Conservation (phyloP, 2,329 filamentous ascomycete species). For the Trichoderma atroviride region DNA sequence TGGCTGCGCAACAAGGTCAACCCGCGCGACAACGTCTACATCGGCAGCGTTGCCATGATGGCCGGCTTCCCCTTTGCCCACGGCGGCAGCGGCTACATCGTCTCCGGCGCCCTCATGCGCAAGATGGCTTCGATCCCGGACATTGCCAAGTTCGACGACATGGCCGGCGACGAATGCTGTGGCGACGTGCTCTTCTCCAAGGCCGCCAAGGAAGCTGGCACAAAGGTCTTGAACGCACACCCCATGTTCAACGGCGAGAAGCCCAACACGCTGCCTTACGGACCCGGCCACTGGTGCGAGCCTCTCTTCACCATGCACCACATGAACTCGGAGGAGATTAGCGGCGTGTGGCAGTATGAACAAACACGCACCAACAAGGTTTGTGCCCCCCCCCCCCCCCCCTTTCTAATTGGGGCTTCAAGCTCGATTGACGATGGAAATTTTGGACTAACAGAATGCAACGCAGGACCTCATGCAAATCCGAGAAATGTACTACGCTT, state of each 20-base stretch:
- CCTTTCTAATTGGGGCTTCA: background rate
- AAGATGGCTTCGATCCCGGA: slow-evolving; percentile 49
- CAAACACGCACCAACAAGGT: slow-evolving; percentile 50
- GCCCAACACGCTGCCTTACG: slow-evolving; percentile 53
- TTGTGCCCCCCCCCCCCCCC: slow-evolving; percentile 30
- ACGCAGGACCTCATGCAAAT: slow-evolving; percentile 48
- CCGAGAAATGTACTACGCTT: slow-evolving; percentile 52
- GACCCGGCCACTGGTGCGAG: slow-evolving; percentile 56
- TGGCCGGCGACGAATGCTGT: slow-evolving; percentile 50
- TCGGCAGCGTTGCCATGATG: slow-evolving; percentile 55
- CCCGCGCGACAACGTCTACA: slow-evolving; percentile 49
- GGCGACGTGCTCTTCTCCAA: slow-evolving; percentile 56
- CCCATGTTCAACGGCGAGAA: slow-evolving; percentile 62
- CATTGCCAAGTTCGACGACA: slow-evolving; percentile 50
- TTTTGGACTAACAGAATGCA: background rate
- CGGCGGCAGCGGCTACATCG: slow-evolving; percentile 59
- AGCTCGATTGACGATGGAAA: background rate
- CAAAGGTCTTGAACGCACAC: slow-evolving; percentile 48
- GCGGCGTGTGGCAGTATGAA: slow-evolving; percentile 56
- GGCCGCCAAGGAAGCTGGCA: slow-evolving; percentile 49
- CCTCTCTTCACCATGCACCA: slow-evolving; percentile 62
- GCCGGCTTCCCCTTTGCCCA: slow-evolving; percentile 54
- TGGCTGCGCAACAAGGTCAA: slow-evolving; percentile 52
- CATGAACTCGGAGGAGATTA: slow-evolving; percentile 56
- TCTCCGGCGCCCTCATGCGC: slow-evolving; percentile 57